Evolutionary conservation across 139 green algal species (phyloP).

Genomic region (Chlamydomonas sp.): DNA sequence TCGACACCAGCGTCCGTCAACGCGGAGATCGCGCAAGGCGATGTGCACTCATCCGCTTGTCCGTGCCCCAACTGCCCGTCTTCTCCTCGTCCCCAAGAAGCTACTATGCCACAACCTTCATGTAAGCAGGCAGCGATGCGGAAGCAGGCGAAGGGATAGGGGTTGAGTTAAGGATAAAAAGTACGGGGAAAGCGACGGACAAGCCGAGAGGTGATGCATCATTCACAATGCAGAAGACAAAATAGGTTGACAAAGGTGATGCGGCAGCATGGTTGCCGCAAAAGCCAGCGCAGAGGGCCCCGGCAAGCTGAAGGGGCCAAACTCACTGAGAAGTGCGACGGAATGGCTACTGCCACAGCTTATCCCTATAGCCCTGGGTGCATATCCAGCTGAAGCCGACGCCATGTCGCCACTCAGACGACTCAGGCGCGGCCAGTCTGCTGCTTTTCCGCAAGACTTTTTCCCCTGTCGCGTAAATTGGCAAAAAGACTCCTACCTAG

Average conservation of each 20-base stretch:
- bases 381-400: not conserved
- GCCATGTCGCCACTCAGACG: too few relatives aligned
- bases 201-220: not conserved
- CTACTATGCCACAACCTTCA: conserved; percentile 45
- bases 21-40: conserved; percentile 60
- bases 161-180: not conserved
- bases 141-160: not conserved
- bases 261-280: too few relatives aligned
- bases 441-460: too few relatives aligned
- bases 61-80: conserved; percentile 85
- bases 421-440: too few relatives aligned
- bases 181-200: not conserved
- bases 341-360: conserved; percentile 55
- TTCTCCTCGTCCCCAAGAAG: conserved; percentile 84
- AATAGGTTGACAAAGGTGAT: not conserved
- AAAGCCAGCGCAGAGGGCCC: not conserved
- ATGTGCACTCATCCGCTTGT: conserved; percentile 63
- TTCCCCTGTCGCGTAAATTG: too few relatives aligned
- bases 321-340: conserved; percentile 53
- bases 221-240: not conserved
- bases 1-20: conserved; percentile 58
- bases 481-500: too few relatives aligned
- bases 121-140: too few relatives aligned
- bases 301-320: not conserved
- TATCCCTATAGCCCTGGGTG: conserved; percentile 11